Evolutionary conservation across 495 filamentous ascomycete species (phyloP).

Genomic region (Extremus antarcticus): DNA sequence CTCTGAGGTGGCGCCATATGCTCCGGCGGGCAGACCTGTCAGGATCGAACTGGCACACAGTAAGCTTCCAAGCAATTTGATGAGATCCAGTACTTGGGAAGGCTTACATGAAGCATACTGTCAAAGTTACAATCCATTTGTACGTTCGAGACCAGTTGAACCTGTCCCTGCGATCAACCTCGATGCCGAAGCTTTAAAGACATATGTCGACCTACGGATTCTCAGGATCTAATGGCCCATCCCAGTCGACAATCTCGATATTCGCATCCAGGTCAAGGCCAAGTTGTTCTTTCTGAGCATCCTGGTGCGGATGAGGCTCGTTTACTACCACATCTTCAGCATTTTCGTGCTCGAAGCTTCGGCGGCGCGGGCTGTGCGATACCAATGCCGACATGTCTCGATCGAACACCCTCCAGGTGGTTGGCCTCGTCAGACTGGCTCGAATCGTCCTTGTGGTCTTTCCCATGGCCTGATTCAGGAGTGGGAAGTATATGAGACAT

Average conservation of each 20-base stretch:
- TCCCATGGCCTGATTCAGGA: background rate
- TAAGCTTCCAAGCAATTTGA: too few species aligned
- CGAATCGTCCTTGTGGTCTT: background rate
- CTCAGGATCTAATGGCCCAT: slow-evolving; percentile 19
- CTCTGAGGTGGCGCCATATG: background rate
- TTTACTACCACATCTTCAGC: background rate
- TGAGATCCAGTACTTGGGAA: too few species aligned
- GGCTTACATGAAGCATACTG: slow-evolving; percentile 16
- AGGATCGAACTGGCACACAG: slow-evolving; percentile 10
- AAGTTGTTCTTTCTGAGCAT: background rate
- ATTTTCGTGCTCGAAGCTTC: background rate
- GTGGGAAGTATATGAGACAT: background rate
- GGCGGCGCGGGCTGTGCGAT: background rate
- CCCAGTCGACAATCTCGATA: slow-evolving; percentile 20
- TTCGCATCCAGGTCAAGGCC: background rate
- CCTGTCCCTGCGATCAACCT: background rate
- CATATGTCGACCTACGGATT: slow-evolving; percentile 14
- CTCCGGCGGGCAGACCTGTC: slow-evolving; percentile 6
- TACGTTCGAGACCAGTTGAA: slow-evolving; percentile 4
- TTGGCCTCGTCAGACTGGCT: background rate
- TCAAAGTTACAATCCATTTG: slow-evolving; percentile 4
- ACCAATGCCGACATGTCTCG: background rate
- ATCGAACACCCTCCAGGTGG: background rate
- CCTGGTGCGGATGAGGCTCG: background rate
- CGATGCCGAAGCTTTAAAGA: background rate